Base-by-base conservation (phyloP, 345 rosid genomes). In the Abelmoschus esculentus region DNA sequence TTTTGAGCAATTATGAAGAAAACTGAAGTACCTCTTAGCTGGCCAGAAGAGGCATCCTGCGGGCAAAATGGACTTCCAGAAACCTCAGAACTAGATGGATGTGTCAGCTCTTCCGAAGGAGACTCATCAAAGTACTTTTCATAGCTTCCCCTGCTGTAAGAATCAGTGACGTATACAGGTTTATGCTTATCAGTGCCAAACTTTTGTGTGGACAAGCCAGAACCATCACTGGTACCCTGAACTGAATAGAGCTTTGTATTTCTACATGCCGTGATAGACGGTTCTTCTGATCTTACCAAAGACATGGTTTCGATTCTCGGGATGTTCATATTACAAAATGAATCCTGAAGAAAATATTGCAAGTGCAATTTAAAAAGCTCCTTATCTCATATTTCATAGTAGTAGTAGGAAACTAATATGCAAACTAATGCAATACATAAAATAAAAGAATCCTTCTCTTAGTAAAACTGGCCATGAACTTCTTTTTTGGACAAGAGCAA, bases 101-200 rank as follows among this genome's bases (percentile, higher is more conserved):
- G 83, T 1, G 71, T 70, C 18, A 73, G 74, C 72, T 88, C 99
- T 49, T 85, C 90, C 0, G 76, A 71, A 14, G 93, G 96, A 8
- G 97, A 95, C 61, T 85, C 92, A 10, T 84, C 78, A 76, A 93
- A 85, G 79, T 87, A 91, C 79, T 89, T 88, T 73, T 88, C 96
- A n/a, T 87, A 90, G 78, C 85, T 87, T 82, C 91, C 90, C 34
- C 76, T 74, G 36, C 81, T 77, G 83, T 80, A 87, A 70, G 93
- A 83, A 81, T 85, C 86, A 6, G 84, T 70, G 53, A 78, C 69
- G 65, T 78, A 93, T 67, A 81, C 74, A 71, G 80, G 80, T 75
- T 77, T 89, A 61, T 59, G 87, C 66, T 82, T 86, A 67, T 84
- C 88, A 62, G 86, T 78, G 70, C 78, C 72, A 68, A 78, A 88